These are phyloP conservation scores for Aspergillus bertholletiae DNA, from an alignment of 495 filamentous ascomycete genomes.

Conservation along the genomic window DNA sequence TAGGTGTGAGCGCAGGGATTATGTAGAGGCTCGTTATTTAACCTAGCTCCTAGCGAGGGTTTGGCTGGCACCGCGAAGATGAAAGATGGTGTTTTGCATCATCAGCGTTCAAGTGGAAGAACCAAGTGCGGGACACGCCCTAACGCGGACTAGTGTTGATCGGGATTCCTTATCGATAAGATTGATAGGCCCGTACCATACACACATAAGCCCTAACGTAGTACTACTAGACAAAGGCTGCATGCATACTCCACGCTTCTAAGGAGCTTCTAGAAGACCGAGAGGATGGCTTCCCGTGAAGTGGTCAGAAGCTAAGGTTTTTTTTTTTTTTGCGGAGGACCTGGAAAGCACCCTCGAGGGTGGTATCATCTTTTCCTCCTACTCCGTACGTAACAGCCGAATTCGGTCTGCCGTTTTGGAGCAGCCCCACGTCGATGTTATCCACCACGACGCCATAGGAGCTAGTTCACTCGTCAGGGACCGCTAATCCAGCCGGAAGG, in stretches of 20 bases:
- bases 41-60: not conserved
- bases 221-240: not conserved
- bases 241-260: too few relatives aligned
- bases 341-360: not conserved
- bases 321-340: not conserved
- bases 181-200: not conserved
- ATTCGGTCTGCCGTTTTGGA: not conserved
- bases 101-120: too few relatives aligned
- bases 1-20: not conserved
- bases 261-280: not conserved
- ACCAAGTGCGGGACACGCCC: conserved; percentile 12
- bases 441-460: not conserved
- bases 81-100: not conserved
- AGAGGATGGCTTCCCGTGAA: not conserved
- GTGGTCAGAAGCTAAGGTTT: not conserved
- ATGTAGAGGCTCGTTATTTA: not conserved
- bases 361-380: not conserved
- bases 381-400: not conserved
- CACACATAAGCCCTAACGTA: not conserved
- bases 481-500: not conserved
- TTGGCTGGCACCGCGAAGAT: not conserved
- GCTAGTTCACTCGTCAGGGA: not conserved
- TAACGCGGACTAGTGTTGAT: conserved; percentile 7
- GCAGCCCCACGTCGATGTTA: conserved; percentile 3
- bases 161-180: conserved; percentile 22